Base-by-base conservation (phyloP, 176 grass and related monocot genomes). In the Pontederia paniculata region DNA sequence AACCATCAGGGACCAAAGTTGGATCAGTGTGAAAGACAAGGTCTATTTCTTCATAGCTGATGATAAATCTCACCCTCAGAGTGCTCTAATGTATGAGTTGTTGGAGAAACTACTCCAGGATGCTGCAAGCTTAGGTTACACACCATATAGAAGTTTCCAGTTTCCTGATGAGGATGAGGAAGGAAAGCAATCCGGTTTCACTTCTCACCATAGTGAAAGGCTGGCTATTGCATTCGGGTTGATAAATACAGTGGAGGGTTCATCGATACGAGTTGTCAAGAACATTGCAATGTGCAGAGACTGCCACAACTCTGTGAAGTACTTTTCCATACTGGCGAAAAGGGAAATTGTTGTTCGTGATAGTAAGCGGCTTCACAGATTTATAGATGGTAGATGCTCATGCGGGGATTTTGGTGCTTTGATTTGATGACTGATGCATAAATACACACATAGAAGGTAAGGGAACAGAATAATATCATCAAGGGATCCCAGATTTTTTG, bases 241-340 rank as follows among this genome's bases (percentile, higher is more conserved):
- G 78, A 79, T 94, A n/a, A 23, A 81, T 58, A 81, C 61, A 17
- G 44, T 77, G 53, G 69, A 76, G 31, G 72, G 64, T 8, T 23
- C 69, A 17, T 62, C 78, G 22, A 54, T 95, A 13, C 69, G 89
- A 9, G 68, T 95, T 49, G 63, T 76, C 1, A 95, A 95, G 68
- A 95, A 88, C 25, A 95, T 95, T 44, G 71, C 81, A 12, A 95
- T 95, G 89, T 95, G 89, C 69, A 84, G 81, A 68, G 84, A 95
- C 59, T 95, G 89, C 68, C 89, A 95, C 28, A 76, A 72, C 53
- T 81, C 81, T 48, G 77, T 79, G 31, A 95, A 95, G 54, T 76
- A 77, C 42, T 76, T 95, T 52, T 84, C 89, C 1, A 20, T 74
- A 47, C 41, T 95, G 17, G 71, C 75, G 46, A 83, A 95, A 48